A percentile compares a stretch with the other conserved stretches of the same genome.
Evolutionary conservation across 2,329 filamentous ascomycete species (phyloP).

Genomic region (Fusarium buxicola): DNA sequence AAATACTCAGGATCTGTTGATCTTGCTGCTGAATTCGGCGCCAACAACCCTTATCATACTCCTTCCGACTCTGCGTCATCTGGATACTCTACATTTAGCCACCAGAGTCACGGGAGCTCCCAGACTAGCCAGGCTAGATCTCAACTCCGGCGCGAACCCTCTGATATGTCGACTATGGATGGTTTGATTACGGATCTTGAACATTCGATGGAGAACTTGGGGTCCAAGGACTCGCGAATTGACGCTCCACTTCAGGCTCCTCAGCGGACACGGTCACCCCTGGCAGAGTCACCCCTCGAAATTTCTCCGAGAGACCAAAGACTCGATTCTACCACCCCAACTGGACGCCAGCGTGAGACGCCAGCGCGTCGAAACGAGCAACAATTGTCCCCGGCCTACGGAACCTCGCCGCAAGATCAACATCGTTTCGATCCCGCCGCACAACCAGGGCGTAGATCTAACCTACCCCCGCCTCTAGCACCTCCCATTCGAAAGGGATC

Average conservation of each 20-base stretch:
- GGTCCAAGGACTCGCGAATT: conserved; percentile 47
- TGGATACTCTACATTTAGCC: conserved; percentile 70
- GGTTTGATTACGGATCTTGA: conserved; percentile 68
- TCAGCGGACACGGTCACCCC: conserved; percentile 40
- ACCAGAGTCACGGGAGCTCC: conserved; percentile 69
- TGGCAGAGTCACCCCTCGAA: conserved; percentile 46
- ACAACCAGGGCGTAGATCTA: conserved; percentile 19
- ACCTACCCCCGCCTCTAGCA: conserved; percentile 21
- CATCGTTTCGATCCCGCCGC: conserved; percentile 20
- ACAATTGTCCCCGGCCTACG: conserved; percentile 28
- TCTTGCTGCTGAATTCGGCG: conserved; percentile 69
- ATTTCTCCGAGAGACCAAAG: conserved; percentile 41
- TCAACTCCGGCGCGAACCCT: conserved; percentile 52
- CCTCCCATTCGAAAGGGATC: conserved; percentile 50
- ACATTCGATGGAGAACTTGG: conserved; percentile 57
- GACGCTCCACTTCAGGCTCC: conserved; percentile 50
- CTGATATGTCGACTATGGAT: conserved; percentile 61
- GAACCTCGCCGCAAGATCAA: conserved; percentile 36
- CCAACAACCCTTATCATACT: conserved; percentile 73
- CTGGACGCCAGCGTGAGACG: conserved; percentile 30
- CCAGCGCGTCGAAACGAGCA: conserved; percentile 25
- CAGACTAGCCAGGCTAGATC: conserved; percentile 59
- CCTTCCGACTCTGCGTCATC: conserved; percentile 74
- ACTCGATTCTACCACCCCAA: conserved; percentile 40
- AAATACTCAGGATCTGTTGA: conserved; percentile 61